Conservation (phyloP, 164 flowering plant genomes). For the Vitis riparia region DNA sequence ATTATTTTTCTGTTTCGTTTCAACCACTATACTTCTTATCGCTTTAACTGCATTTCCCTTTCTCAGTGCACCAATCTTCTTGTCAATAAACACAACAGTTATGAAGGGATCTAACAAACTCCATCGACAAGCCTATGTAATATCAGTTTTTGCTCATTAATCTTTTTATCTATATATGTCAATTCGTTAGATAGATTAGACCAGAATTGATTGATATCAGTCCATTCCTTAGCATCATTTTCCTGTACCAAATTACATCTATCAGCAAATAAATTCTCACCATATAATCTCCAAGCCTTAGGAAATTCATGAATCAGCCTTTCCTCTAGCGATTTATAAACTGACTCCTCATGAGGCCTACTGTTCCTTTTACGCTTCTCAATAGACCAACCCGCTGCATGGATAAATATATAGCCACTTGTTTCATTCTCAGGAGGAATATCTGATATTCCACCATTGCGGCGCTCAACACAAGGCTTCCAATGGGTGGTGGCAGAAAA, state of each 20-base stretch:
- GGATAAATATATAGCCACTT: slow-evolving; percentile 89
- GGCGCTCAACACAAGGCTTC: slow-evolving; percentile 97
- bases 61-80: slow-evolving; percentile 55
- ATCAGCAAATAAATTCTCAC: slow-evolving; percentile 39
- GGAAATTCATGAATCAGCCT: slow-evolving; percentile 41
- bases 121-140: slow-evolving; percentile 58
- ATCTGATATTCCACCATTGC: slow-evolving; percentile 64
- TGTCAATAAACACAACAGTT: slow-evolving; percentile 52
- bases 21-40: slow-evolving; percentile 24
- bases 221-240: slow-evolving; percentile 50
- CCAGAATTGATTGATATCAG: slow-evolving; percentile 43
- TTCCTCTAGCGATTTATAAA: slow-evolving; percentile 55
- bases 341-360: slow-evolving; percentile 34
- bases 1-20: slow-evolving; percentile 13
- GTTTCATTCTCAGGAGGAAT: slow-evolving; percentile 90
- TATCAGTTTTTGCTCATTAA: slow-evolving; percentile 26
- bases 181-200: slow-evolving; percentile 54
- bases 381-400: slow-evolving; percentile 94
- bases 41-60: slow-evolving; percentile 51
- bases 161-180: slow-evolving; percentile 46
- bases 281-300: slow-evolving; percentile 63
- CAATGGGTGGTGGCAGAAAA: slow-evolving; percentile 90
- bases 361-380: slow-evolving; percentile 39
- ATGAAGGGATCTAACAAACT: slow-evolving; percentile 84
- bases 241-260: slow-evolving; percentile 24